These are phyloP conservation scores for Leucoagaricus sp. DNA, from an alignment of 1,284 basidiomycete species.

Conservation along the genomic window DNA sequence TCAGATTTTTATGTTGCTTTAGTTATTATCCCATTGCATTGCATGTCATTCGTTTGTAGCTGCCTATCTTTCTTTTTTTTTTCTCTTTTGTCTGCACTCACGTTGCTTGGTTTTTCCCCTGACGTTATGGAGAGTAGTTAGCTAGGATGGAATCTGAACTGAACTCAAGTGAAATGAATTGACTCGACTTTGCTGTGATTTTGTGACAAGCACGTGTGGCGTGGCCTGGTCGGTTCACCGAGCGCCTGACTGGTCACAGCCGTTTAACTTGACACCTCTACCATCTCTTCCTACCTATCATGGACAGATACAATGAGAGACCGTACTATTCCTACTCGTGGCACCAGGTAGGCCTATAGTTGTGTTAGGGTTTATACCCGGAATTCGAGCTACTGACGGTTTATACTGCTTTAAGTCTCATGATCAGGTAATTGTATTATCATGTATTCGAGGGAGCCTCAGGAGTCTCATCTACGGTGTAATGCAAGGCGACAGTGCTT, in stretches of 20 bases:
- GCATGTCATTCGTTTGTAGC: constrained; percentile 9
- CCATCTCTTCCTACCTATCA: constrained; percentile 19
- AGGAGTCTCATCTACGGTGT: neutral
- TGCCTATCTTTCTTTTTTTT: neutral
- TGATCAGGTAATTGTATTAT: constrained; percentile 54
- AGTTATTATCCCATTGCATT: neutral
- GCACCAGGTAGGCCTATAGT: constrained; percentile 50
- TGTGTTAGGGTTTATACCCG: neutral
- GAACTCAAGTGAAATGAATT: neutral
- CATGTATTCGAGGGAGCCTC: constrained; percentile 16
- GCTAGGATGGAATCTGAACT: neutral
- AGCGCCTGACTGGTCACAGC: neutral
- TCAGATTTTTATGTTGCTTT: neutral
- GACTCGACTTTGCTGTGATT: neutral
- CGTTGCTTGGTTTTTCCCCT: neutral
- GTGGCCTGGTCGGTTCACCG: neutral
- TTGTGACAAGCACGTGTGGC: constrained; percentile 12
- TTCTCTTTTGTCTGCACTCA: neutral
- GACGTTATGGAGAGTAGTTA: neutral
- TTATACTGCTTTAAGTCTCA: constrained; percentile 46
- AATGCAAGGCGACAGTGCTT: constrained; percentile 69
- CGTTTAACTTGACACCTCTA: constrained; percentile 7
- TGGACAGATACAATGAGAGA: constrained; percentile 39
- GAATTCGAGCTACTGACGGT: neutral
- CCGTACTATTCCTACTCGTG: constrained; percentile 58